Evolutionary conservation across 768 basidiomycete species (phyloP), one percentile per base, ranked within the genome.

Genomic region (Gautieria morchelliformis): DNA sequence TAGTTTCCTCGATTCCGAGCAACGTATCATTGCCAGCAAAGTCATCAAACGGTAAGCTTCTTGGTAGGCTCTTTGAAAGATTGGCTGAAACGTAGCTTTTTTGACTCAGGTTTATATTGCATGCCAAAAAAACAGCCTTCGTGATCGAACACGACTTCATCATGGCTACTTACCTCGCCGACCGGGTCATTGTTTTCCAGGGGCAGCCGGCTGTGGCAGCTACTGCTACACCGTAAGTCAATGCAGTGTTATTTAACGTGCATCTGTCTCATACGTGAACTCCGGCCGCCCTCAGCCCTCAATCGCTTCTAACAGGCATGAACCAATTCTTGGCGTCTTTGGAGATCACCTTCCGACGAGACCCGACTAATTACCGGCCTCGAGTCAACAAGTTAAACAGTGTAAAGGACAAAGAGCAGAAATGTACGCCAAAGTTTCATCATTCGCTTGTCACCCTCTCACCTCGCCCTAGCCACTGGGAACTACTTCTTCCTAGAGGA

Each of bases 81-180:
- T 22, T 55, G 22, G n/a, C 53, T 40, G 10, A 37, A 51, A 19
- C 19, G 9, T 46, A 12, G 15, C 14, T 55, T 14, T n/a, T 27
- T 12, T 49, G 19, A 19, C 42, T 8, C 57, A 88, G 87, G 49
- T 97, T 95, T 73, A 91, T 99, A 66, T 83, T 98, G 32, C 89
- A 96, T 67, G 82, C 93, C 14, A 96, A 96, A 78, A 93, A 94
- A 75, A 98, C 94, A 1, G 96, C 96, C 0, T 97, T 99, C 70
- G 81, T 99, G 65, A 97, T 99, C 67, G 96, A 99, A 79, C 96
- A 99, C 83, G 95, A 98, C 76, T 97, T 99, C 72, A 96, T 98
- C 75, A 97, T 97, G 95, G 94, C 95, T 4, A 97, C 95, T 2
- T 98, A 99, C 71, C 88, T 99, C 56, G 95, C 96, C 42, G 96